phyloP scores from a whole-genome alignment of 2,329 filamentous ascomycete species.

The Lachnellula occidentalis region DNA sequence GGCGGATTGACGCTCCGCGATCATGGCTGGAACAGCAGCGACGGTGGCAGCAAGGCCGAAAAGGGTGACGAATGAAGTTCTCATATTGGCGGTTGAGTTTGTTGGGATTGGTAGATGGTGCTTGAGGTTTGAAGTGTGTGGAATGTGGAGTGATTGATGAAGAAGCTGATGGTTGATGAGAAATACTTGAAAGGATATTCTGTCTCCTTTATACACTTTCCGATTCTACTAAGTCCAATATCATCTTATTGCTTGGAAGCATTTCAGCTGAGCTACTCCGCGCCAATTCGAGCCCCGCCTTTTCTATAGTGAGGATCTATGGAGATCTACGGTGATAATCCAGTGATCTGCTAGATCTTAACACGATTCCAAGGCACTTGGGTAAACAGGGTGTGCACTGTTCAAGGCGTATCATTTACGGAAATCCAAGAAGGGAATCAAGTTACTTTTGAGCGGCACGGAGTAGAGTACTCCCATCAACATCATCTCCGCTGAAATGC shows the following conservation, averaged over 20 bases:
- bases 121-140: slow-evolving; percentile 31
- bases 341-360: too few relatives aligned
- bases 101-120: slow-evolving; percentile 33
- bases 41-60: slow-evolving; percentile 13
- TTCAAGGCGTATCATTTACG: too few relatives aligned
- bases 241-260: slow-evolving; percentile 1
- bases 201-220: slow-evolving; percentile 15
- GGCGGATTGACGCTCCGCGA: slow-evolving; percentile 32
- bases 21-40: slow-evolving; percentile 24
- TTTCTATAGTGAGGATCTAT: too few relatives aligned
- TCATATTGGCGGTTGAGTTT: slow-evolving; percentile 12
- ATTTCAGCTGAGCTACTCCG: slow-evolving; percentile 6
- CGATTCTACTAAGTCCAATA: slow-evolving; percentile 42
- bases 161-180: slow-evolving; percentile 10
- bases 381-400: too few relatives aligned
- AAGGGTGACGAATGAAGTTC: slow-evolving; percentile 18
- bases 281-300: too few relatives aligned
- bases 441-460: too few relatives aligned
- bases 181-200: slow-evolving; percentile 8
- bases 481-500: slow-evolving; percentile 1
- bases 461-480: too few relatives aligned
- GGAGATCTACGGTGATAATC: too few relatives aligned
- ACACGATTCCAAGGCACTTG: too few relatives aligned
- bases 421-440: too few relatives aligned
- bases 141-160: slow-evolving; percentile 5